phyloP scores from a whole-genome alignment of 495 filamentous ascomycete species.

The Penicillium ochrochloron region DNA sequence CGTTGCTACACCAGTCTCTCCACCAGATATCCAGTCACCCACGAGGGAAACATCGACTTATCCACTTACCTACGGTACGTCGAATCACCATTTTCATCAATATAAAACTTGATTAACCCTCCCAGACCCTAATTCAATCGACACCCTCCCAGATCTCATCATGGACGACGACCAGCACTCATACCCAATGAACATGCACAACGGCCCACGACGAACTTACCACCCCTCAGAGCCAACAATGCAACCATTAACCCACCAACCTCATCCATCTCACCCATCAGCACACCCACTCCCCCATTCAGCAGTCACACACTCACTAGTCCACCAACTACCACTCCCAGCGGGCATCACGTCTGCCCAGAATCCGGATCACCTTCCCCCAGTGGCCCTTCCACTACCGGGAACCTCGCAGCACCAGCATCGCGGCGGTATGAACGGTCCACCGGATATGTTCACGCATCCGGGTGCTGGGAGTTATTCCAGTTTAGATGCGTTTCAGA shows the following conservation, averaged over 20 bases:
- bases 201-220: slow-evolving; percentile 16
- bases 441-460: slow-evolving; percentile 19
- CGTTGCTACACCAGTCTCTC: slow-evolving; percentile 39
- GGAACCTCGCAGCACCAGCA: slow-evolving; percentile 10
- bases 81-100: background rate
- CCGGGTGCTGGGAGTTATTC: slow-evolving; percentile 24
- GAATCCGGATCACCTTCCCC: slow-evolving; percentile 2
- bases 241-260: slow-evolving; percentile 3
- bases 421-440: slow-evolving; percentile 16
- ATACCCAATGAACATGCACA: slow-evolving; percentile 25
- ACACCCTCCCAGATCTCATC: slow-evolving; percentile 32
- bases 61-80: slow-evolving; percentile 29
- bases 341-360: background rate
- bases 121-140: slow-evolving; percentile 31
- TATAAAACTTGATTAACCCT: slow-evolving; percentile 7
- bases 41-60: slow-evolving; percentile 34
- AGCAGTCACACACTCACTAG: slow-evolving; percentile 6
- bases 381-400: background rate
- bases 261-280: slow-evolving; percentile 3
- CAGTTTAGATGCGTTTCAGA: slow-evolving; percentile 32
- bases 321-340: slow-evolving; percentile 3
- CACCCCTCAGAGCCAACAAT: slow-evolving; percentile 14
- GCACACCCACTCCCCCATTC: background rate
- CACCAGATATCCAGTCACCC: slow-evolving; percentile 39
- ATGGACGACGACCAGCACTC: slow-evolving; percentile 27